Percentiles rank a stretch among this genome's conserved stretches.
phyloP scores from a whole-genome alignment of 176 grass and related monocot species.

The Zea luxurians region DNA sequence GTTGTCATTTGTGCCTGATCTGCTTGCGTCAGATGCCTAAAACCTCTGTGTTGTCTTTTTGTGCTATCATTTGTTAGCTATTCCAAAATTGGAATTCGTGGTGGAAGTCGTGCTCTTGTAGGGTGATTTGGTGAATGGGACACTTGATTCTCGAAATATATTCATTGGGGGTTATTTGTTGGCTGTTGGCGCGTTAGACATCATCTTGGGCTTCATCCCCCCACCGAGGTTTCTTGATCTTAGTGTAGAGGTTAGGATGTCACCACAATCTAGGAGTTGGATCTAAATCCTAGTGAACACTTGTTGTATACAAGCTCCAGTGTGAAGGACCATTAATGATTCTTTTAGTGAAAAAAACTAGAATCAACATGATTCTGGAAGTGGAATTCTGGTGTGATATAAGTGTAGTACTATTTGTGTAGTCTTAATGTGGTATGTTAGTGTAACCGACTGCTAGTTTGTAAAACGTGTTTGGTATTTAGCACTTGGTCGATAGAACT shows the following conservation, averaged over 20 bases:
- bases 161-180: not conserved
- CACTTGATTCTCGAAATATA: conserved; percentile 6
- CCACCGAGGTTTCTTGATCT: conserved; percentile 26
- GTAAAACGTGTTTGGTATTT: conserved; percentile 2
- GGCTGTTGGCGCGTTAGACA: not conserved
- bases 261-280: conserved; percentile 12
- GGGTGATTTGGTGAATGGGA: conserved; percentile 10
- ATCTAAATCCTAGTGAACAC: conserved; percentile 23
- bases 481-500: conserved; percentile 14
- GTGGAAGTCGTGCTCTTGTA: conserved; percentile 13
- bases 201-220: not conserved
- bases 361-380: conserved; percentile 15
- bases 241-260: not conserved
- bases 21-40: not conserved
- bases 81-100: conserved; percentile 4
- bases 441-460: conserved; percentile 12
- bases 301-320: conserved; percentile 4
- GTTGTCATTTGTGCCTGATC: conserved; percentile 29
- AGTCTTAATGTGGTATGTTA: conserved; percentile 21
- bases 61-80: conserved; percentile 17
- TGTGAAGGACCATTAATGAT: not conserved
- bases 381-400: conserved; percentile 27
- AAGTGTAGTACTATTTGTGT: not conserved
- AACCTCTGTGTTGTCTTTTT: not conserved
- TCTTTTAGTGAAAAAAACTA: conserved; percentile 9